These are phyloP conservation scores for Allantophomopsis cytisporea DNA, from an alignment of 2,329 filamentous ascomycete genomes.

Conservation along the genomic window DNA sequence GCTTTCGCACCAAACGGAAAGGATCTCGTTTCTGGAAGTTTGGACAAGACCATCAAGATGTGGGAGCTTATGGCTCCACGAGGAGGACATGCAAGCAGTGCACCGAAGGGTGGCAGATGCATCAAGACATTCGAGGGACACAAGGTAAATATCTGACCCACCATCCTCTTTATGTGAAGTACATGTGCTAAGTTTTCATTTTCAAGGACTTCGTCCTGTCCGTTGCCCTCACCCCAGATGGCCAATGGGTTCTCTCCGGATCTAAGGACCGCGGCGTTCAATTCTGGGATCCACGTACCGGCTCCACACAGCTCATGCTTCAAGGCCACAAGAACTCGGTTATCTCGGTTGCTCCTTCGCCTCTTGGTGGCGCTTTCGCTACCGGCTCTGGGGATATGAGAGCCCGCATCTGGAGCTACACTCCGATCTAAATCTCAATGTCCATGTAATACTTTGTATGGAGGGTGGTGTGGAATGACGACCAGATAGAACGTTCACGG, in stretches of 20 bases:
- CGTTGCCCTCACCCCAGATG: constrained; percentile 88
- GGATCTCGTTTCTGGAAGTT: constrained; percentile 83
- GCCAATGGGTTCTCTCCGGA: constrained; percentile 90
- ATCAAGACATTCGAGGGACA: constrained; percentile 96
- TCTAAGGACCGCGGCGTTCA: constrained; percentile 96
- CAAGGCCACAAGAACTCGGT: constrained; percentile 99
- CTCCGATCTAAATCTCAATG: constrained; percentile 24
- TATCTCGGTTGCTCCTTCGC: constrained; percentile 92
- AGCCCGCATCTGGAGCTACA: constrained; percentile 91
- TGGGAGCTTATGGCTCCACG: constrained; percentile 78
- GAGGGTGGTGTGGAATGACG: not conserved
- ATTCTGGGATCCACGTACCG: constrained; percentile 95
- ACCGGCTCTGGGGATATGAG: constrained; percentile 97
- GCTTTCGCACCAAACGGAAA: constrained; percentile 90
- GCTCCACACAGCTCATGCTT: constrained; percentile 92
- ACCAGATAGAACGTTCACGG: too few relatives aligned
- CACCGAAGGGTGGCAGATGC: constrained; percentile 78
- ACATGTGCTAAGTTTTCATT: constrained; percentile 8
- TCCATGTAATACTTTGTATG: not conserved
- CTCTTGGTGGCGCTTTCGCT: constrained; percentile 71
- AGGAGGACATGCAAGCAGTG: constrained; percentile 48
- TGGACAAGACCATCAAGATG: constrained; percentile 99
- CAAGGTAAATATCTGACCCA: constrained; percentile 43
- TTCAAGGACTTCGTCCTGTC: constrained; percentile 84
- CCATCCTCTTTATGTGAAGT: not conserved